Conservation (phyloP, 2,329 filamentous ascomycete species). For the Xylariales sp. region DNA sequence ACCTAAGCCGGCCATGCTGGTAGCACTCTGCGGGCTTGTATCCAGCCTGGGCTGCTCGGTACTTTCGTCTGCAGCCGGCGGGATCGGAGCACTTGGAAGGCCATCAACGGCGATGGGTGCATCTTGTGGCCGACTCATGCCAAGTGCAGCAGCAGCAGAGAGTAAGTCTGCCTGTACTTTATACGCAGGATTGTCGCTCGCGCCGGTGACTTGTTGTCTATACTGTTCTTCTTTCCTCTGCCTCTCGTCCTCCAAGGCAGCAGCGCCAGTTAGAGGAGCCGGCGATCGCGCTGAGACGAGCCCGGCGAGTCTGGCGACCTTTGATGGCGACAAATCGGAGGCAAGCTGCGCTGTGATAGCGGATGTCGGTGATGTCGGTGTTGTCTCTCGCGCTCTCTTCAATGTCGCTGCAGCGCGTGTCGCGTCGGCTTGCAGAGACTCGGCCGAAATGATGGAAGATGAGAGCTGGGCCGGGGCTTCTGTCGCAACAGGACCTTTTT, state of each 20-base stretch:
- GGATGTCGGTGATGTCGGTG: conserved; percentile 33
- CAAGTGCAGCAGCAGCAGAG: conserved; percentile 41
- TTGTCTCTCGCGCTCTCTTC: conserved; percentile 45
- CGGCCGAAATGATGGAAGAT: conserved; percentile 30
- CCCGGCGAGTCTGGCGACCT: conserved; percentile 45
- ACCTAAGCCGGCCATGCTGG: conserved; percentile 34
- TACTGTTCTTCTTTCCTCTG: conserved; percentile 42
- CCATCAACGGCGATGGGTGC: conserved; percentile 17
- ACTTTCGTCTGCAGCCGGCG: conserved; percentile 25
- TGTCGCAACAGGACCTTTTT: conserved; percentile 47
- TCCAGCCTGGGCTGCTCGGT: conserved; percentile 28
- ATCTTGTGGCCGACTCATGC: conserved; percentile 54
- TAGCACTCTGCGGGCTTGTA: conserved; percentile 38
- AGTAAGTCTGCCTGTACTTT: conserved; percentile 49
- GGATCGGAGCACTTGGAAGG: conserved; percentile 6
- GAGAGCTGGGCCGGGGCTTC: conserved; percentile 39
- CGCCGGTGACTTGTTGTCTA: conserved; percentile 34
- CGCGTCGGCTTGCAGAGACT: conserved; percentile 34
- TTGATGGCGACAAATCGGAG: conserved; percentile 45
- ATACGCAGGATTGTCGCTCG: conserved; percentile 51
- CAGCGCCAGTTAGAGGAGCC: conserved; percentile 46
- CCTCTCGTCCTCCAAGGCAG: conserved; percentile 48
- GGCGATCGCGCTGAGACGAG: conserved; percentile 38
- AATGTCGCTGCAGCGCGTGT: conserved; percentile 31
- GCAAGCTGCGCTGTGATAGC: conserved; percentile 23